phyloP scores from a whole-genome alignment of 1,284 basidiomycete species.

The Cryptococcus sp. region DNA sequence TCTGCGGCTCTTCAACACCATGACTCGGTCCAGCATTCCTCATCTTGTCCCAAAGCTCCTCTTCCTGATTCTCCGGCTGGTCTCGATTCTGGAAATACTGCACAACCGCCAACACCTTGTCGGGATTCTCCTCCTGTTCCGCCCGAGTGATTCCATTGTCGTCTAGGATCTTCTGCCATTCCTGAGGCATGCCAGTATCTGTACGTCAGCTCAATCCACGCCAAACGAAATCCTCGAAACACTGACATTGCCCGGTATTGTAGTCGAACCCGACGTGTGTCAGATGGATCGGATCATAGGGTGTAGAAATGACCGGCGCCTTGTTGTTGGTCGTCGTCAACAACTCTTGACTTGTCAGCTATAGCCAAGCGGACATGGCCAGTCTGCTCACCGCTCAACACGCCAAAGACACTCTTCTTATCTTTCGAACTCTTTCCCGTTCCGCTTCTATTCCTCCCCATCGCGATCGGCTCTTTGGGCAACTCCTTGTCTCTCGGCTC shows the following conservation, averaged over 20 bases:
- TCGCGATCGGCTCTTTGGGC: conserved; percentile 31
- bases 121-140: conserved; percentile 97
- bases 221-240: neutral
- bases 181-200: conserved; percentile 89
- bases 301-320: conserved; percentile 89
- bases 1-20: conserved; percentile 12
- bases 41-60: conserved; percentile 75
- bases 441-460: conserved; percentile 42
- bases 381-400: conserved; percentile 39
- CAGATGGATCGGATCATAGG: conserved; percentile 97
- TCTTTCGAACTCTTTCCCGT: conserved; percentile 46
- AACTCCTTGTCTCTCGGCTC: conserved; percentile 37
- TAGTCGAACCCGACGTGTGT: conserved; percentile 99
- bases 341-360: conserved; percentile 53
- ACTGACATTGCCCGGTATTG: conserved; percentile 81
- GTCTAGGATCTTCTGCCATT: conserved; percentile 97
- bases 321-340: conserved; percentile 56
- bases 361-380: neutral
- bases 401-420: conserved; percentile 47
- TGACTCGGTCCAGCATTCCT: conserved; percentile 36
- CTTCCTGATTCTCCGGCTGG: conserved; percentile 32
- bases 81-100: conserved; percentile 64
- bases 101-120: conserved; percentile 96
- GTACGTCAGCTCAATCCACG: conserved; percentile 2
- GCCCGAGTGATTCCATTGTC: conserved; percentile 90